Evolutionary conservation across 441 rosid species (phyloP), one percentile per base, ranked within the genome.

Genomic region (Pelargonium cotyledonis): DNA sequence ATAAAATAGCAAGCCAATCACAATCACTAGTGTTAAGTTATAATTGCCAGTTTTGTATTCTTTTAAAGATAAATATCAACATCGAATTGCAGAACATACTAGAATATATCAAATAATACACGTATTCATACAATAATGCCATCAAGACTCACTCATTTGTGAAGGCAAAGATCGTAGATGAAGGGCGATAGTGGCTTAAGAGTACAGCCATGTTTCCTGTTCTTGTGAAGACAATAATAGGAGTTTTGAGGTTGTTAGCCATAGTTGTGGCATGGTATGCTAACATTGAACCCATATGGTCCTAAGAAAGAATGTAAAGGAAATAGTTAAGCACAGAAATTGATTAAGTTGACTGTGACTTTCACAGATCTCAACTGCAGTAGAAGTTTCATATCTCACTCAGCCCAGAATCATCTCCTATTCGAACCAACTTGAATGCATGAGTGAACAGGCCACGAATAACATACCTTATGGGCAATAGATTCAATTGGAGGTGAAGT

Each of bases 281-380:
- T 80, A 93, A 91, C 98, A 91, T 93, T 78, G 87, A 88, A 11
- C 97, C 95, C 98, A 93, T 93, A 79, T 82, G 88, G 69, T 85
- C 78, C 97, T 93, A 87, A 76, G 67, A 75, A 83, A 78, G 35
- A 68, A 78, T 16, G 66, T 53, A 65, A 47, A 41, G 9, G 46
- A 69, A 40, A 43, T 65, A 40, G 8, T 41, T 3, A 18, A 46
- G 41, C 53, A 15, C 5, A 65, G 18, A 70, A 10, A 41, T 41
- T 55, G 21, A 31, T n/a, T 12, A n/a, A 12, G 6, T 16, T 49
- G 18, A 49, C n/a, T 49, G 57, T n/a, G 57, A 14, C 1, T 62
- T 38, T 55, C 38, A 65, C 67, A 14, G 53, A 44, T 43, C 49
- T n/a, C 29, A 6, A 53, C 23, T 55, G 43, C 53, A 46, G 41